phyloP scores from a whole-genome alignment of 139 green algal genomes.

The Ettlia oleoabundans region DNA sequence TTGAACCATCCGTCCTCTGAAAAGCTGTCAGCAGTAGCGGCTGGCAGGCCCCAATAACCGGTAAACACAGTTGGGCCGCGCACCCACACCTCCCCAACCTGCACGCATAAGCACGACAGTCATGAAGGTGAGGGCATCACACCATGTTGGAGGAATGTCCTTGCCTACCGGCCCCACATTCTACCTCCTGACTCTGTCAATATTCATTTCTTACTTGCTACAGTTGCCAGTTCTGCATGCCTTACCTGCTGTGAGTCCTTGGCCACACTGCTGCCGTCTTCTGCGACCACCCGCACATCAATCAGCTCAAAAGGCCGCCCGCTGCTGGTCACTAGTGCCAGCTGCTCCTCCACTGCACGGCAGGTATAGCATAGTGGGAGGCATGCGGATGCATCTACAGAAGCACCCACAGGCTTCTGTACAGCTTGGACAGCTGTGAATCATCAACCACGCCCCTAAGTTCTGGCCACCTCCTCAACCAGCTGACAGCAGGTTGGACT shows the following conservation, averaged over 20 bases:
- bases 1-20: constrained; percentile 73
- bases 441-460: no score
- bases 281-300: constrained; percentile 69
- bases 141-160: no score
- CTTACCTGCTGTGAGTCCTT: constrained; percentile 44
- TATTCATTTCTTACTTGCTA: no score
- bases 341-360: constrained; percentile 46
- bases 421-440: no score
- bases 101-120: background rate
- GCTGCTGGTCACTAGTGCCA: constrained; percentile 69
- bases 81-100: constrained; percentile 76
- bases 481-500: background rate
- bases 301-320: constrained; percentile 80
- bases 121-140: no score
- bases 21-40: constrained; percentile 65
- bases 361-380: background rate
- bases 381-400: background rate
- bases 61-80: constrained; percentile 81
- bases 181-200: no score
- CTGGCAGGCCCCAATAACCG: constrained; percentile 60
- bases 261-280: constrained; percentile 49
- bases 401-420: background rate
- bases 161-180: no score
- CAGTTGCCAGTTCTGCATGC: background rate
- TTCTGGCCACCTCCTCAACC: no score